A percentile compares a stretch with the other conserved stretches of the same genome.
Evolutionary conservation across 2,329 filamentous ascomycete species (phyloP).

Genomic region (Kalaharituber pfeilii): DNA sequence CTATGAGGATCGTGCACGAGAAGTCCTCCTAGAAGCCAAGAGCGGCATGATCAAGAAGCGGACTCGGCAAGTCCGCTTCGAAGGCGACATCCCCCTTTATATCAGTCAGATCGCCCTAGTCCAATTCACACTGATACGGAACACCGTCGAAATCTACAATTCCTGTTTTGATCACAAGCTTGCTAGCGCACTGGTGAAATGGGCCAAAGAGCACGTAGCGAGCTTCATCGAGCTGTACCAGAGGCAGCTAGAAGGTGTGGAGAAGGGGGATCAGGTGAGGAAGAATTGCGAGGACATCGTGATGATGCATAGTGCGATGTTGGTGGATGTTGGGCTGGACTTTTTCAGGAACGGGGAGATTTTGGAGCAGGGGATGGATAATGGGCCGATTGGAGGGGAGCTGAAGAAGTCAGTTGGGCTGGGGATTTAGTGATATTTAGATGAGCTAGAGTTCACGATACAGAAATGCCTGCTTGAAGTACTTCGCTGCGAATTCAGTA

Average conservation of each 20-base stretch:
- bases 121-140: slow-evolving; percentile 85
- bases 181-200: slow-evolving; percentile 90
- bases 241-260: slow-evolving; percentile 73
- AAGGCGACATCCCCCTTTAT: slow-evolving; percentile 79
- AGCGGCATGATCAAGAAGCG: slow-evolving; percentile 63
- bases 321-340: slow-evolving; percentile 75
- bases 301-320: slow-evolving; percentile 58
- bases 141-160: slow-evolving; percentile 81
- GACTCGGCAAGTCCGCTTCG: slow-evolving; percentile 87
- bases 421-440: too few relatives aligned
- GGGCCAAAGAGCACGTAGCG: slow-evolving; percentile 92
- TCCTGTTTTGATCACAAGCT: slow-evolving; percentile 67
- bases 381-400: neutral
- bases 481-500: too few relatives aligned
- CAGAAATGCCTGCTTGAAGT: too few relatives aligned
- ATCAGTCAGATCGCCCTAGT: slow-evolving; percentile 92
- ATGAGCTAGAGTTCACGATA: too few relatives aligned
- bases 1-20: slow-evolving; percentile 75
- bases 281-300: slow-evolving; percentile 67
- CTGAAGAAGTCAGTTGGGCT: too few relatives aligned
- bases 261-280: slow-evolving; percentile 60
- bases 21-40: slow-evolving; percentile 68
- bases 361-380: neutral
- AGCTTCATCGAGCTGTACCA: slow-evolving; percentile 70
- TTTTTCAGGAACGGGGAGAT: slow-evolving; percentile 33